phyloP scores from a whole-genome alignment of 2,329 filamentous ascomycete genomes.

The Clonostachys chloroleuca region DNA sequence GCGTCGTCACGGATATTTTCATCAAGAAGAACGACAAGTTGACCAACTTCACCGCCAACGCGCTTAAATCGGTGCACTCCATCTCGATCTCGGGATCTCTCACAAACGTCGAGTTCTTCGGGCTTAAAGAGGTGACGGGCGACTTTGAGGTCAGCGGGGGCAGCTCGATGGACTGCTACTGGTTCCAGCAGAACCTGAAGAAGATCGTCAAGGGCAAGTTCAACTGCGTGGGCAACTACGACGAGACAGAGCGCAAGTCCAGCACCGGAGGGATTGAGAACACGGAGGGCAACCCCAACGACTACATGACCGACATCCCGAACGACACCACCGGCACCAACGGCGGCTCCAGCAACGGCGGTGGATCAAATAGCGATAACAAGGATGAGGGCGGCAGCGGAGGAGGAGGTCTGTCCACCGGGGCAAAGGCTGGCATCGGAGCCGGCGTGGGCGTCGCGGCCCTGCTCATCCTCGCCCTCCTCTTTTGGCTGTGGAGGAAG shows the following conservation, averaged over 20 bases:
- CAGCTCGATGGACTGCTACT: conserved; percentile 19
- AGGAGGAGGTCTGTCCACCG: too few relatives aligned
- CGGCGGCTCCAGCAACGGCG: not conserved
- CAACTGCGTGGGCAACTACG: conserved; percentile 13
- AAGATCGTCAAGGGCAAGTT: conserved; percentile 15
- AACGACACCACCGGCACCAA: not conserved
- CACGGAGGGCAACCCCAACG: conserved; percentile 14
- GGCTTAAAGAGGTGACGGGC: conserved; percentile 13
- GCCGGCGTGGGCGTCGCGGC: too few relatives aligned
- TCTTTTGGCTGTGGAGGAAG: too few relatives aligned
- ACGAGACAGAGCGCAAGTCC: conserved; percentile 13
- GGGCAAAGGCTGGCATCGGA: too few relatives aligned
- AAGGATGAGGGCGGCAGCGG: too few relatives aligned
- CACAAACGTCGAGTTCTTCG: conserved; percentile 17
- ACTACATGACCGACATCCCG: conserved; percentile 10
- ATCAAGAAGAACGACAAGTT: conserved; percentile 14
- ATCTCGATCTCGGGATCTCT: conserved; percentile 15
- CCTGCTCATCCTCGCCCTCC: too few relatives aligned
- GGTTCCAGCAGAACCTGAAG: conserved; percentile 18
- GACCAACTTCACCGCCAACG: conserved; percentile 17
- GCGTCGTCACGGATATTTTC: conserved; percentile 10
- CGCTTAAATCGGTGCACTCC: conserved; percentile 14
- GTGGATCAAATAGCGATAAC: not conserved
- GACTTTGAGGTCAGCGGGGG: conserved; percentile 15
- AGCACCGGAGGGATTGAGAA: conserved; percentile 18